A percentile compares a stretch with the other conserved stretches of the same genome.
Conservation (phyloP, 2,329 filamentous ascomycete genomes). For the Microsporum ferrugineum region DNA sequence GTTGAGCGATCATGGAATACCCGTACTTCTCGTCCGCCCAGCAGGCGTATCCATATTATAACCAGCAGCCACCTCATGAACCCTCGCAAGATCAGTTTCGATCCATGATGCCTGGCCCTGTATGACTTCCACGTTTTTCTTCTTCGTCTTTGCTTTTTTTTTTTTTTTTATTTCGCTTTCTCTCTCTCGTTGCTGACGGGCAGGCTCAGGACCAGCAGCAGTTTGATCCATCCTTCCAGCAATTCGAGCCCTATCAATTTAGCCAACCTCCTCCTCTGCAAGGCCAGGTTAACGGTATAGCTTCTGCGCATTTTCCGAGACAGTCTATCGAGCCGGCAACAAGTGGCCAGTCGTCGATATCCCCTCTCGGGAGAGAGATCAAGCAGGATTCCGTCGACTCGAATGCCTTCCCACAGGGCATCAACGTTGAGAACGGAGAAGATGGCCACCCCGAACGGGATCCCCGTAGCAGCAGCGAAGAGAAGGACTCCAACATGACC, state of each 20-base stretch:
- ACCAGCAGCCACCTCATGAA: not conserved
- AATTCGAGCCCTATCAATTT: constrained; percentile 2
- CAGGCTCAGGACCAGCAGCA: constrained; percentile 1
- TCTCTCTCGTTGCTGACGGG: not conserved
- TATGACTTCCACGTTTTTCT: not conserved
- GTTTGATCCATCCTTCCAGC: not conserved
- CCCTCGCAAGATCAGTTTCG: not conserved
- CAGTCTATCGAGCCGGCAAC: not conserved
- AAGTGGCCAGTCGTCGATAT: not conserved
- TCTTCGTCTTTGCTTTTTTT: not conserved
- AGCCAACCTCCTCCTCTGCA: not conserved
- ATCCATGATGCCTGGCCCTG: not conserved
- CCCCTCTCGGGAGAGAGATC: not conserved
- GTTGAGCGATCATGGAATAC: not conserved
- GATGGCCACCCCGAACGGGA: constrained; percentile 1
- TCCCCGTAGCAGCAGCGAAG: constrained; percentile 36
- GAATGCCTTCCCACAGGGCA: not conserved
- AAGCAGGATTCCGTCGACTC: not conserved
- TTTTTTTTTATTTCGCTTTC: not conserved
- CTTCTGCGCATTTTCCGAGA: not conserved
- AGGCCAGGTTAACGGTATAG: not conserved
- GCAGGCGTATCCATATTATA: constrained; percentile 2
- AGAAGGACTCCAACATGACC: constrained; percentile 44
- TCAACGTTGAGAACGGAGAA: not conserved
- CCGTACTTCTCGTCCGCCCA: constrained; percentile 1